These are phyloP conservation scores for Penicillium vulpinum DNA, from an alignment of 2,329 filamentous ascomycete species.

Conservation along the genomic window DNA sequence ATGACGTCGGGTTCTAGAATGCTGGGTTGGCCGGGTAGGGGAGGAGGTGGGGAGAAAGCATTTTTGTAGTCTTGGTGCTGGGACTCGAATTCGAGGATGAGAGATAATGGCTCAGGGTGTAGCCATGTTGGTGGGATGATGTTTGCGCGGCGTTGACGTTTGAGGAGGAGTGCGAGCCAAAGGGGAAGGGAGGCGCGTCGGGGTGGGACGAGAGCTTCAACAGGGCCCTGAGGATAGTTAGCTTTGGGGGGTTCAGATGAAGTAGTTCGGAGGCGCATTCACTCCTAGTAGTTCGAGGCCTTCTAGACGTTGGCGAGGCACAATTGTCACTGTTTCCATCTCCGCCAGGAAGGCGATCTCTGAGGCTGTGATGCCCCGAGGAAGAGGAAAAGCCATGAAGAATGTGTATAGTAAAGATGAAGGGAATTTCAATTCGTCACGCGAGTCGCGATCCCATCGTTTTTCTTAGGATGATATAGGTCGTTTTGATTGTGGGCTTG, in stretches of 20 bases:
- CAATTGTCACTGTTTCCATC: slow-evolving; percentile 92
- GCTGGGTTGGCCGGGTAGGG: slow-evolving; percentile 54
- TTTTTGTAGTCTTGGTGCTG: slow-evolving; percentile 60
- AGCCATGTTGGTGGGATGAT: slow-evolving; percentile 92
- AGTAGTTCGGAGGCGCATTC: slow-evolving; percentile 30
- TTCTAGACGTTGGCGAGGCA: slow-evolving; percentile 88
- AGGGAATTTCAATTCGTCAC: neutral
- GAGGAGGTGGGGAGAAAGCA: slow-evolving; percentile 75
- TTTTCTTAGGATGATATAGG: neutral
- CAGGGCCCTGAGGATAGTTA: slow-evolving; percentile 63
- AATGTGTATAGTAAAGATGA: neutral
- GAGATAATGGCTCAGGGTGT: slow-evolving; percentile 68
- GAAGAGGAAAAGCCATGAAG: slow-evolving; percentile 62
- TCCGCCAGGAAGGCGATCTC: slow-evolving; percentile 95
- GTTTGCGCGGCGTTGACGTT: slow-evolving; percentile 90
- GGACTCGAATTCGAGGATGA: slow-evolving; percentile 80
- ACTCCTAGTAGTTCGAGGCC: slow-evolving; percentile 82
- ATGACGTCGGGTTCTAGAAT: slow-evolving; percentile 24
- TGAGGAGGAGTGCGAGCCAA: slow-evolving; percentile 93
- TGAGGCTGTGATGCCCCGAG: slow-evolving; percentile 71
- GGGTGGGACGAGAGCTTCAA: slow-evolving; percentile 75
- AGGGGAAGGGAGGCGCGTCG: slow-evolving; percentile 77
- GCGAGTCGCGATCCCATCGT: neutral
- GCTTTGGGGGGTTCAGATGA: neutral
- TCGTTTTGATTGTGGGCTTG: neutral